Base-by-base conservation (phyloP, 2,329 filamentous ascomycete genomes). In the Clarireedia homoeocarpa region DNA sequence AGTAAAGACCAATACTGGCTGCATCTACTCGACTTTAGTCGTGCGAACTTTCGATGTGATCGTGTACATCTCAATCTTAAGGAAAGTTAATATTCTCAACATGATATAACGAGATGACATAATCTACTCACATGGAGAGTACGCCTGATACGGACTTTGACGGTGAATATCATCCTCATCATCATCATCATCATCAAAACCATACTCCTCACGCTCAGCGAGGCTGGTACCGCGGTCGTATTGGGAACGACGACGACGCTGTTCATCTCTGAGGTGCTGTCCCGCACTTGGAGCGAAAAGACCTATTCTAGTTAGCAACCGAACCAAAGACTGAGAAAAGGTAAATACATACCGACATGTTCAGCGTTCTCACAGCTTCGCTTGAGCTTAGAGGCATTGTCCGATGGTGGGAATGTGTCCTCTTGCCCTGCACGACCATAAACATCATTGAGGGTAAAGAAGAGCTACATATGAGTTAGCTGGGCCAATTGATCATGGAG, bases 361-460 rank as follows among this genome's bases (percentile, higher is more conserved):
- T 90, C 86, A 1, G 90, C 90, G 69, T 94, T 95, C 69, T 95
- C 88, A 58, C 88, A 86, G 63, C 88, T 94, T 58, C 91, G 82
- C 72, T 90, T 87, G 77, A 94, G 86, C 74, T 96, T 96, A 0
- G 87, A 88, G 55, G 84, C 80, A 66, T 96, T 96, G 73, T 96
- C 89, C 0, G 89, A 86, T 1, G 76, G 74, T 0, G 90, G 90
- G 64, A 96, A 95, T 0, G 74, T 69, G 63, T 90, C 85, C 71
- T 95, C 89, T 34, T 81, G 74, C 2, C 90, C 89, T 52, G 84
- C 79, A 55, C 89, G 88, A 51, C 84, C 79, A 53, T 70, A 2
- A 73, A 76, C 4, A 51, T 75, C 73, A 7, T 75, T 74, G 34
- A 72, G 68, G 42, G 79, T 78, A 59, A 76, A 73, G 71, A 80